These are phyloP conservation scores for Terfezia boudieri DNA, from an alignment of 495 filamentous ascomycete genomes.

Conservation along the genomic window DNA sequence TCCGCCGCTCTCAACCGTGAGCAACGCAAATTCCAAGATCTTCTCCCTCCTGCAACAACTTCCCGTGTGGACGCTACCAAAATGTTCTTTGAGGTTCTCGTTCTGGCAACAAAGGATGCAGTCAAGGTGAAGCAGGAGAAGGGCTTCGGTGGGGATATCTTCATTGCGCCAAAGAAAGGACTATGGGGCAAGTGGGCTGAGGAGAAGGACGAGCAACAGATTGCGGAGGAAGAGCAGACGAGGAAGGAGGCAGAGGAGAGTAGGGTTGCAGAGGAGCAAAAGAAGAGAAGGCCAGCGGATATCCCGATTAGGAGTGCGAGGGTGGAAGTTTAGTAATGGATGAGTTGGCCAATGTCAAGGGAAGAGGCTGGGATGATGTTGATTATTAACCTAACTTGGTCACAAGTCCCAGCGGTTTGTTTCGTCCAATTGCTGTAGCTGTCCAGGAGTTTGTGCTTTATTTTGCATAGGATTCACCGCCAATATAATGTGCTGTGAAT, in stretches of 20 bases:
- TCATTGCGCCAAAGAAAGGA: constrained; percentile 66
- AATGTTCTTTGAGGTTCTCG: constrained; percentile 96
- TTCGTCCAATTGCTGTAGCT: too few species aligned
- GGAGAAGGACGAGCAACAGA: constrained; percentile 42
- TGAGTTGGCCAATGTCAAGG: too few species aligned
- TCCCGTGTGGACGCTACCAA: constrained; percentile 78
- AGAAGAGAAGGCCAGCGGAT: background rate
- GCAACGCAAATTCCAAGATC: constrained; percentile 63
- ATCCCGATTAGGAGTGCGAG: too few species aligned
- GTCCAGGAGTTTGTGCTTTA: too few species aligned
- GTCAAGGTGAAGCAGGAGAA: constrained; percentile 76
- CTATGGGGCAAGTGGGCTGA: constrained; percentile 95
- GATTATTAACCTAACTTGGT: too few species aligned
- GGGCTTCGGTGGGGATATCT: constrained; percentile 23
- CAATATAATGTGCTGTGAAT: too few species aligned
- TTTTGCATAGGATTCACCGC: too few species aligned
- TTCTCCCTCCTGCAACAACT: constrained; percentile 59
- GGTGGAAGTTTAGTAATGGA: too few species aligned
- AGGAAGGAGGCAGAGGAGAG: constrained; percentile 3
- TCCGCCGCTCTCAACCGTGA: constrained; percentile 25
- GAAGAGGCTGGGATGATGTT: too few species aligned
- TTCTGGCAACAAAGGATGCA: constrained; percentile 92
- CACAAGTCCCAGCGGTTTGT: too few species aligned
- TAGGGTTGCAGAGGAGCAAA: background rate
- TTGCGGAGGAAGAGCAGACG: constrained; percentile 23